These are phyloP conservation scores for Scedosporium aurantiacum DNA, from an alignment of 2,329 filamentous ascomycete genomes.

Conservation along the genomic window DNA sequence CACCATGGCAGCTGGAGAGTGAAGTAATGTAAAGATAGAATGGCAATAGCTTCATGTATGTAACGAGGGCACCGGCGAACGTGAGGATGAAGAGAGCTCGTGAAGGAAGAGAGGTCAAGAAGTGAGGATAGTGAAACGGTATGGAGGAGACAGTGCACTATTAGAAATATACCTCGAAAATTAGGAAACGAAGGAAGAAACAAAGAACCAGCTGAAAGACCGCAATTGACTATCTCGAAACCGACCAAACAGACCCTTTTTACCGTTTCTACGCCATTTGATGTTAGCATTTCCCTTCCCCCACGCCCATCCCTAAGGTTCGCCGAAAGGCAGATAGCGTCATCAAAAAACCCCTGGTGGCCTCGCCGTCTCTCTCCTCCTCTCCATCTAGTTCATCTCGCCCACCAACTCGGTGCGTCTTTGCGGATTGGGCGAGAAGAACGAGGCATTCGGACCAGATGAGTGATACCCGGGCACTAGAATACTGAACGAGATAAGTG, in stretches of 20 bases:
- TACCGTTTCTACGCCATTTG: conserved; percentile 2
- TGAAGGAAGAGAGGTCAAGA: not conserved
- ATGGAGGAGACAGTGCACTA: conserved; percentile 1
- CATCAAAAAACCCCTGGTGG: not conserved
- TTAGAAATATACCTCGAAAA: conserved; percentile 1
- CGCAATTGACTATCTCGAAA: not conserved
- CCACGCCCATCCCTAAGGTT: not conserved
- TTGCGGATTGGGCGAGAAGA: not conserved
- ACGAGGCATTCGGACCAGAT: not conserved
- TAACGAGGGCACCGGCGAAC: not conserved
- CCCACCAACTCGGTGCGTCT: not conserved
- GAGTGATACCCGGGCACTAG: not conserved
- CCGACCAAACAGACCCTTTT: not conserved
- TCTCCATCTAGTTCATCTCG: not conserved
- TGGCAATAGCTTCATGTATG: not conserved
- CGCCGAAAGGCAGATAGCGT: conserved; percentile 1
- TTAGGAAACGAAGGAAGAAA: not conserved
- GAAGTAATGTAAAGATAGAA: not conserved
- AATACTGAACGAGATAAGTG: conserved; percentile 1
- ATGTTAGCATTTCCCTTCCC: conserved; percentile 1
- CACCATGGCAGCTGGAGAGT: not conserved
- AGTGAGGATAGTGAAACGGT: not conserved
- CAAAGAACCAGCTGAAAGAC: conserved; percentile 2
- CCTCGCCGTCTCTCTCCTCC: not conserved
- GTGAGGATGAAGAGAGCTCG: not conserved